Evolutionary conservation across 1,139 yeast species (phyloP).

Genomic region (Taphrina pruni): DNA sequence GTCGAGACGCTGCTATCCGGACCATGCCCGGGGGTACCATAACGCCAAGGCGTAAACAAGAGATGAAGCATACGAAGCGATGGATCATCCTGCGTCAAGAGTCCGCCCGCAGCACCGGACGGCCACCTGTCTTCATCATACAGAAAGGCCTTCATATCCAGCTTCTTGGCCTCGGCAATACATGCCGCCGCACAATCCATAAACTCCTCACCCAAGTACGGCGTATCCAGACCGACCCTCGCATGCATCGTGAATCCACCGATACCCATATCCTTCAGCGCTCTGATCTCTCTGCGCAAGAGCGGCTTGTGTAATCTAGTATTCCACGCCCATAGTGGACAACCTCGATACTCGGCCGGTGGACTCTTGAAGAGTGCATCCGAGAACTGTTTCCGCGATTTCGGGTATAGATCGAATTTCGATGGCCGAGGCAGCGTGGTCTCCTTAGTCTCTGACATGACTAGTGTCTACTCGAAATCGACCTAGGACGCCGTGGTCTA

Average conservation of each 20-base stretch:
- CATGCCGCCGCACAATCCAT: slow-evolving; percentile 32
- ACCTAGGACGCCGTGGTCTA: no score
- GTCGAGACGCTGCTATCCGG: slow-evolving; percentile 31
- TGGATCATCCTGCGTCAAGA: slow-evolving; percentile 26
- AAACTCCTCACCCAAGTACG: slow-evolving; percentile 30
- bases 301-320: slow-evolving; percentile 33
- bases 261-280: slow-evolving; percentile 33
- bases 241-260: slow-evolving; percentile 41
- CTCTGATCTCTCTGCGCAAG: slow-evolving; percentile 30
- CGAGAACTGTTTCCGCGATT: slow-evolving; percentile 21
- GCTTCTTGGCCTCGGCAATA: slow-evolving; percentile 29
- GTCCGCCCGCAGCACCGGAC: slow-evolving; percentile 32
- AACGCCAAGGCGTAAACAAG: slow-evolving; percentile 33
- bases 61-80: slow-evolving; percentile 34
- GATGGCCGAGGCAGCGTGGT: slow-evolving; percentile 12
- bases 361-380: slow-evolving; percentile 11
- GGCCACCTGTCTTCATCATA: slow-evolving; percentile 40
- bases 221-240: slow-evolving; percentile 35
- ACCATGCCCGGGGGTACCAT: slow-evolving; percentile 37
- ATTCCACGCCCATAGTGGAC: slow-evolving; percentile 39
- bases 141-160: slow-evolving; percentile 33
- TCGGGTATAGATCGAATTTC: slow-evolving; percentile 24
- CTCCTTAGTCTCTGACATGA: not conserved
- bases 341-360: slow-evolving; percentile 33
- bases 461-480: no score